A percentile compares a stretch with the other conserved stretches of the same genome.
Conservation (phyloP, 768 basidiomycete genomes). For the Mycena haematopus region DNA sequence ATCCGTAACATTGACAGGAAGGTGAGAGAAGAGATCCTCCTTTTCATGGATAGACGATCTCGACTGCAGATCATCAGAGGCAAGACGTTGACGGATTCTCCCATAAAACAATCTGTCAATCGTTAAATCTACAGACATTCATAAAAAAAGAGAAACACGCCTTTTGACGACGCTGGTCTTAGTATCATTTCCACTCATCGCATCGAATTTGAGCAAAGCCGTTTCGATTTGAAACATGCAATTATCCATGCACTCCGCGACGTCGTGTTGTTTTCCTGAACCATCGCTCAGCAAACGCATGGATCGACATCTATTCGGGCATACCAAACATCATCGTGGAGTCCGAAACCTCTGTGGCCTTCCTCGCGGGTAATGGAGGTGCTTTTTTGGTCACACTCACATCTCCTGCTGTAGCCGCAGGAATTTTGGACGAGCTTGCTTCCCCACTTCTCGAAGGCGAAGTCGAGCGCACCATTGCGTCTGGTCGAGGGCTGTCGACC, state of each 20-base stretch:
- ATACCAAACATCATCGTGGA: slow-evolving; percentile 92
- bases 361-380: slow-evolving; percentile 64
- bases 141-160: slow-evolving; percentile 43
- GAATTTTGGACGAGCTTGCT: slow-evolving; percentile 34
- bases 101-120: slow-evolving; percentile 78
- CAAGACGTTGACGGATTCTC: slow-evolving; percentile 66
- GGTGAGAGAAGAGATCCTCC: slow-evolving; percentile 91
- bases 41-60: slow-evolving; percentile 76
- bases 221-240: slow-evolving; percentile 99
- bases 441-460: slow-evolving; percentile 22
- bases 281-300: slow-evolving; percentile 22
- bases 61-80: slow-evolving; percentile 43
- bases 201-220: slow-evolving; percentile 79
- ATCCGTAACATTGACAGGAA: slow-evolving; percentile 91
- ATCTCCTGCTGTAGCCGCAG: slow-evolving; percentile 34
- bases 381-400: slow-evolving; percentile 46
- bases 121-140: neutral
- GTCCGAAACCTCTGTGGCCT: slow-evolving; percentile 59
- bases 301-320: neutral
- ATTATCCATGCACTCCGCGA: slow-evolving; percentile 99
- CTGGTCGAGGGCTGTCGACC: slow-evolving; percentile 50
- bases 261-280: slow-evolving; percentile 94
- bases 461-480: neutral
- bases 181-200: slow-evolving; percentile 52
- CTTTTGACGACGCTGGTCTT: slow-evolving; percentile 84